A percentile compares a stretch with the other conserved stretches of the same genome.
Evolutionary conservation across 306 rosid genomes (phyloP).

Genomic region (Vachellia collinsii): DNA sequence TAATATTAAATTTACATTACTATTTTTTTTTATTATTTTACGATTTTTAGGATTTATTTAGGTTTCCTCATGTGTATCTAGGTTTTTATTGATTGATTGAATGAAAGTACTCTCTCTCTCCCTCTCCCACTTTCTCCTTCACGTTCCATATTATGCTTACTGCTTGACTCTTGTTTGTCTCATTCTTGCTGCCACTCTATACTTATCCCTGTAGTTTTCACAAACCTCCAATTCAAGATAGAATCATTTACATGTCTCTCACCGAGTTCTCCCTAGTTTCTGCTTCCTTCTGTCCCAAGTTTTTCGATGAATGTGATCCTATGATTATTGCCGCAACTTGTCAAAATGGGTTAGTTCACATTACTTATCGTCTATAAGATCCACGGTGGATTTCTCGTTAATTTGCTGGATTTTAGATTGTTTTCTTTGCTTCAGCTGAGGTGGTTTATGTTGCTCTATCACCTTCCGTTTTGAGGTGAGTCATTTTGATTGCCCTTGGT

Average conservation of each 20-base stretch:
- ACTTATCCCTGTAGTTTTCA: constrained; percentile 36
- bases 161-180: not conserved
- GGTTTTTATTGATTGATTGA: too few relatives aligned
- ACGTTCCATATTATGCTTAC: not conserved
- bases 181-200: not conserved
- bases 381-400: constrained; percentile 36
- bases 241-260: constrained; percentile 15
- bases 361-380: constrained; percentile 30
- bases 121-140: too few relatives aligned
- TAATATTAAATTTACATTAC: too few relatives aligned
- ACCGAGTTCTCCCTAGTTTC: constrained; percentile 13
- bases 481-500: constrained; percentile 20
- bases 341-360: constrained; percentile 36
- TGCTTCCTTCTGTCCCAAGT: constrained; percentile 24
- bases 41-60: too few relatives aligned
- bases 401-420: constrained; percentile 25
- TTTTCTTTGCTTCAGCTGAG: constrained; percentile 41
- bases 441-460: constrained; percentile 27
- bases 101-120: too few relatives aligned
- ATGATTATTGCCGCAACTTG: constrained; percentile 34
- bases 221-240: constrained; percentile 36
- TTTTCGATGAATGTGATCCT: not conserved
- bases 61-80: too few relatives aligned
- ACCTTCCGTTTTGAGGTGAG: constrained; percentile 30
- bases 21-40: too few relatives aligned